A percentile compares a stretch with the other conserved stretches of the same genome.
Conservation (phyloP, 1,284 basidiomycete species). For the Cryptococcus wingfieldii region DNA sequence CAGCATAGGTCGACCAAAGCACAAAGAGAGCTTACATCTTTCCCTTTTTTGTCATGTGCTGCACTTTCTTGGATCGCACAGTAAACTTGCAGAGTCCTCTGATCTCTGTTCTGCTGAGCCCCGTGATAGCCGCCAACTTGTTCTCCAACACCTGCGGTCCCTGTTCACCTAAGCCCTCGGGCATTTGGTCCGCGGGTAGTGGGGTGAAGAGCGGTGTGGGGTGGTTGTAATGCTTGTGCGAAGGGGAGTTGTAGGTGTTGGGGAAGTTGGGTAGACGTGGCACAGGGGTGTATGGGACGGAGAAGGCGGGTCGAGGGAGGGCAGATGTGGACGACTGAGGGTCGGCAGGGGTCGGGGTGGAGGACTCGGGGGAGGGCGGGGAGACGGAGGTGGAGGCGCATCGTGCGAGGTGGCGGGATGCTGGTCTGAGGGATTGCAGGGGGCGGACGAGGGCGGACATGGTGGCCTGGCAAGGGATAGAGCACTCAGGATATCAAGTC, state of each 20-base stretch:
- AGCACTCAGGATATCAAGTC: background rate
- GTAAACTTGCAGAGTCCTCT: constrained; percentile 33
- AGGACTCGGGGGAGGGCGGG: background rate
- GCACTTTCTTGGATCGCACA: constrained; percentile 37
- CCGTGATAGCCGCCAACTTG: constrained; percentile 29
- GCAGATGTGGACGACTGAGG: background rate
- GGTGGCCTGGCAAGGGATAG: background rate
- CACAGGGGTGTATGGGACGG: constrained; percentile 21
- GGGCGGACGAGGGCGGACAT: constrained; percentile 2
- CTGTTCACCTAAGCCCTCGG: constrained; percentile 30
- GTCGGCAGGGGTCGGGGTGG: background rate
- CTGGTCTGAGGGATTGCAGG: constrained; percentile 2
- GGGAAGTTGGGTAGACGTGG: constrained; percentile 25
- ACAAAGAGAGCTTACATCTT: constrained; percentile 39
- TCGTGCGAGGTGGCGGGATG: constrained; percentile 2
- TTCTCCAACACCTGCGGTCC: constrained; percentile 17
- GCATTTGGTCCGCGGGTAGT: background rate
- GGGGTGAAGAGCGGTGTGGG: constrained; percentile 24
- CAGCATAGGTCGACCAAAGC: background rate
- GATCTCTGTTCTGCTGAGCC: constrained; percentile 30
- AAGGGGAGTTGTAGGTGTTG: constrained; percentile 16
- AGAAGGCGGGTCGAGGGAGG: constrained; percentile 13
- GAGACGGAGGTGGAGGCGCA: constrained; percentile 8
- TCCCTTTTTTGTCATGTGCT: constrained; percentile 49
- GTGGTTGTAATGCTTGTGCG: constrained; percentile 37